Conservation (phyloP, 176 grass and related monocot species). For the Juncus inflexus region DNA sequence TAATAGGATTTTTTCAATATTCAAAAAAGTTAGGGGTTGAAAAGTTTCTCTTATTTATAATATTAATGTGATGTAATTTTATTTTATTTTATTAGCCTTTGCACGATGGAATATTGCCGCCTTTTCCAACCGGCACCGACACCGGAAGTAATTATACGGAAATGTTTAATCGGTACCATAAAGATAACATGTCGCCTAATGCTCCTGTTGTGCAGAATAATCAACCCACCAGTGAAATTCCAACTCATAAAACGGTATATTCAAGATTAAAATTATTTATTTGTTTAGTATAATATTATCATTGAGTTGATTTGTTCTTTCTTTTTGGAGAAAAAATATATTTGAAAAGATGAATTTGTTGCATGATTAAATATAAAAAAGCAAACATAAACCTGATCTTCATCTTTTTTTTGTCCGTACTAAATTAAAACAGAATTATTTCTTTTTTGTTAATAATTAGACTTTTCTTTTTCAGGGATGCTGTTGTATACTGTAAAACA, state of each 20-base stretch:
- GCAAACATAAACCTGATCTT: background rate
- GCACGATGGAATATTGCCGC: slow-evolving; percentile 13
- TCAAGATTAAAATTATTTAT: background rate
- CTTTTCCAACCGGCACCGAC: slow-evolving; percentile 1
- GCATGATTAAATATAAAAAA: too few relatives aligned
- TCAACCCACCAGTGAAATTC: background rate
- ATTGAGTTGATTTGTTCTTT: too few relatives aligned
- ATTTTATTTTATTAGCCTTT: too few relatives aligned
- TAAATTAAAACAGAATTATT: background rate
- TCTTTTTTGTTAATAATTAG: background rate
- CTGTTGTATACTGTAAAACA: background rate
- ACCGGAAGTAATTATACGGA: slow-evolving; percentile 17
- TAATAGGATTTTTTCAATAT: background rate
- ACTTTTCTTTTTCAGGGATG: slow-evolving; percentile 2
- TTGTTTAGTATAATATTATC: background rate
- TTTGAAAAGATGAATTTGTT: too few relatives aligned
- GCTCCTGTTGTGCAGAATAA: slow-evolving; percentile 1
- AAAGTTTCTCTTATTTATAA: background rate
- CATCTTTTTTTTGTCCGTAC: background rate
- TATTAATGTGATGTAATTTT: slow-evolving; percentile 7
- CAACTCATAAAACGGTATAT: slow-evolving; percentile 4
- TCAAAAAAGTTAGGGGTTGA: background rate
- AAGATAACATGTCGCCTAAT: background rate
- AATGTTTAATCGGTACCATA: background rate
- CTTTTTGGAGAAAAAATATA: too few relatives aligned